Evolutionary conservation across 192 early-diverging fungal species (phyloP).

Genomic region (Backusella liffmaniae): DNA sequence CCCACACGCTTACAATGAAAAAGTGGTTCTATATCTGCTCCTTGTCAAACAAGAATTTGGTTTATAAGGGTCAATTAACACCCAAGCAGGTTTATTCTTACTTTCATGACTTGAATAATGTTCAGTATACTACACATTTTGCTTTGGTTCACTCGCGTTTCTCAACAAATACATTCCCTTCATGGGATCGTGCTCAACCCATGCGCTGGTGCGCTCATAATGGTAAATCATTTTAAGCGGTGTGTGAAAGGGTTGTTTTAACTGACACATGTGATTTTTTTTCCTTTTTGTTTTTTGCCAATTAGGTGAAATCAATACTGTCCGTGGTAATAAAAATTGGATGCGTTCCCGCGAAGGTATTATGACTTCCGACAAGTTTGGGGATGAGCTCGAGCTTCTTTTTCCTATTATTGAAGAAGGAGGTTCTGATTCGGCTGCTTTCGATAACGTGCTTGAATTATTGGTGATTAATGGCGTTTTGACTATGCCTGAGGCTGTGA

Average conservation of each 20-base stretch:
- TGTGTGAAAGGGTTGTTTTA: not conserved
- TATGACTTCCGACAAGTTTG: conserved; percentile 80
- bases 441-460: conserved; percentile 97
- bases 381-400: conserved; percentile 70
- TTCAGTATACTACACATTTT: conserved; percentile 87
- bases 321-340: conserved; percentile 99
- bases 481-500: conserved; percentile 92
- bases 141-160: conserved; percentile 98
- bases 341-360: conserved; percentile 98
- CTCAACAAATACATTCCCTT: conserved; percentile 99
- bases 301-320: conserved; percentile 97
- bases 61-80: conserved; percentile 97
- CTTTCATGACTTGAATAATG: conserved; percentile 87
- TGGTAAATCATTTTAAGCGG: conserved; percentile 47
- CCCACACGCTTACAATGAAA: conserved; percentile 77
- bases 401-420: conserved; percentile 96
- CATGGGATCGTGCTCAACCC: conserved; percentile 99
- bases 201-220: conserved; percentile 99
- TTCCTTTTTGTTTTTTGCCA: not conserved
- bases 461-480: conserved; percentile 89
- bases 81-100: conserved; percentile 95
- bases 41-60: conserved; percentile 87
- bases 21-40: conserved; percentile 99
- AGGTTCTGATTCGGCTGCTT: conserved; percentile 95
- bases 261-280: not conserved